phyloP scores from a whole-genome alignment of 768 basidiomycete species.

The Lenzites betulinus region DNA sequence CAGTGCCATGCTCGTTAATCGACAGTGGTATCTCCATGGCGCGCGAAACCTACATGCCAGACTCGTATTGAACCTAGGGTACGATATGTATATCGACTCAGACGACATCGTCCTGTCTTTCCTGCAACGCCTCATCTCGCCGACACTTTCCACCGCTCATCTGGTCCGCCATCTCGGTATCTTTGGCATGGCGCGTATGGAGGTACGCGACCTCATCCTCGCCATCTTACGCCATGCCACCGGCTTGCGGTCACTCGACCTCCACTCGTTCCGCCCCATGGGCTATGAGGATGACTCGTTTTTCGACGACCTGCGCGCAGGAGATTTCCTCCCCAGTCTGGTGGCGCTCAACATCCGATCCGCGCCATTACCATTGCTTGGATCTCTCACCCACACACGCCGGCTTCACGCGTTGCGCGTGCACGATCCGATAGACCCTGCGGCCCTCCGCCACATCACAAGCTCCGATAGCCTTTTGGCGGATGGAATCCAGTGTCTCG shows the following conservation, averaged over 20 bases:
- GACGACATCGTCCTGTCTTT: slow-evolving; percentile 7
- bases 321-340: slow-evolving; percentile 22
- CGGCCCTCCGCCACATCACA: not conserved
- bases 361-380: not conserved
- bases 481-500: not conserved
- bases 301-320: slow-evolving; percentile 9
- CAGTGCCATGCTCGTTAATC: slow-evolving; percentile 18
- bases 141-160: slow-evolving; percentile 19
- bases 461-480: not conserved
- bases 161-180: slow-evolving; percentile 20
- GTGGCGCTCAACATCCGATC: slow-evolving; percentile 25
- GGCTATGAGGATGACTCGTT: not conserved
- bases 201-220: slow-evolving; percentile 11
- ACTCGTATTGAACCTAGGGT: slow-evolving; percentile 13
- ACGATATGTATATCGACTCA: slow-evolving; percentile 5
- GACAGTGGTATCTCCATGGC: slow-evolving; percentile 19
- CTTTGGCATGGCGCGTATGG: slow-evolving; percentile 8
- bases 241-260: slow-evolving; percentile 18
- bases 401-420: slow-evolving; percentile 4
- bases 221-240: slow-evolving; percentile 15
- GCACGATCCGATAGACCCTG: slow-evolving; percentile 8
- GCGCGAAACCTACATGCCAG: slow-evolving; percentile 19
- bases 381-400: not conserved
- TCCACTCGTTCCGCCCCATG: slow-evolving; percentile 5
- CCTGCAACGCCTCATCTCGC: slow-evolving; percentile 14